These are phyloP conservation scores for Malus asiatica DNA, from an alignment of 306 rosid species.

Conservation along the genomic window DNA sequence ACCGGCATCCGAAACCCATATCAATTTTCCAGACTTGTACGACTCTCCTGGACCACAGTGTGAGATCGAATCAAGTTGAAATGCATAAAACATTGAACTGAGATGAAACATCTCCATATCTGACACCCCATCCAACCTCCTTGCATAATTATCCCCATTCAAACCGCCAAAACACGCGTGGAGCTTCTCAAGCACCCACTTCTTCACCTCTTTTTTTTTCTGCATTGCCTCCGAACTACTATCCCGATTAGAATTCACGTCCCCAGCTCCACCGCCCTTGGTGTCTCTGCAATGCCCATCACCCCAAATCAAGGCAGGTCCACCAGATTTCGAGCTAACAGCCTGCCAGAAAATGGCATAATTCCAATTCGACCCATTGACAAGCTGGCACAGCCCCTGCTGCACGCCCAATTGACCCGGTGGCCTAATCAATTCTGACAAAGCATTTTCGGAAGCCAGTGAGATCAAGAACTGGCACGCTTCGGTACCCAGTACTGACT, in stretches of 20 bases:
- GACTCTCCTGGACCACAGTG: constrained; percentile 48
- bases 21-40: constrained; percentile 47
- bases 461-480: constrained; percentile 65
- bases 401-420: constrained; percentile 37
- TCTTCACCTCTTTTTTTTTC: constrained; percentile 44
- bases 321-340: constrained; percentile 66
- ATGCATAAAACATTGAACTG: constrained; percentile 49
- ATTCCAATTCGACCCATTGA: constrained; percentile 64
- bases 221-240: constrained; percentile 25
- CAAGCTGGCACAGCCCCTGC: constrained; percentile 52
- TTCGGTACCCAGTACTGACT: constrained; percentile 72
- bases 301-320: constrained; percentile 62
- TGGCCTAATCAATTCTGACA: constrained; percentile 38
- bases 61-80: constrained; percentile 41
- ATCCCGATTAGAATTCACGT: constrained; percentile 7
- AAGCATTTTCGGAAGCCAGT: constrained; percentile 44
- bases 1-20: constrained; percentile 52
- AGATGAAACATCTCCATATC: constrained; percentile 73
- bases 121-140: constrained; percentile 40
- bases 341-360: constrained; percentile 82
- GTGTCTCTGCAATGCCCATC: constrained; percentile 62
- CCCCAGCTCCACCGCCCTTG: constrained; percentile 25
- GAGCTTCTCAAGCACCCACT: constrained; percentile 64
- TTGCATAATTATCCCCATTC: constrained; percentile 33
- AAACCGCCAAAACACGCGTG: constrained; percentile 44